Evolutionary conservation across 805 yeast genomes (phyloP), one percentile per base, ranked within the genome.

Genomic region (Nakazawaea wickerhamii): DNA sequence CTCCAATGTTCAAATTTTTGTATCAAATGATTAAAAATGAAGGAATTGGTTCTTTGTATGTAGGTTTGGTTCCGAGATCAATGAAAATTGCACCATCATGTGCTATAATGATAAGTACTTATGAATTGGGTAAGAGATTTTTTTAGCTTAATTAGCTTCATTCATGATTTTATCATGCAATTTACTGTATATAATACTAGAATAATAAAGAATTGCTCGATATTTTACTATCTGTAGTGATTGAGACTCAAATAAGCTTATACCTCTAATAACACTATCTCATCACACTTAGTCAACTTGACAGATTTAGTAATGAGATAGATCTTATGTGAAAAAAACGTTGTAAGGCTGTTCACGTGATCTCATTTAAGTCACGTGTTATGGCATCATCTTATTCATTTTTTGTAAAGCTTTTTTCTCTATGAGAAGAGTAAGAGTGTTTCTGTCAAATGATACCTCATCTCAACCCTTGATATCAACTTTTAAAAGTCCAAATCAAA

Each of bases 31-130:
- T 76, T 41, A 70, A 61, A 50, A 71, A 65, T 17, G 99, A 93
- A 61, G 99, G 99, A 0, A 36, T 77, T n/a, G 57, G 69, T 4
- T 91, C 97, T 0, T 64, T 93, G n/a, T 93, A 84, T 56, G 85
- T 86, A 28, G 99, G 99, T 0, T 64, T 89, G 30, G 68, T 77
- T 2, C 98, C 98, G 0, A 73, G 99, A 50, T 75, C 91, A 6
- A 64, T 91, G 59, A 93, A 93, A 58, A 84, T 93, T 21, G 96
- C 97, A 0, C 98, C 99, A 9, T 81, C 96, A 13, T 93, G 99
- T 71, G 99, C 99, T 1, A 91, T 93, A 30, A 93, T 93, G 99
- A 89, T 93, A 35, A 87, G 97, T 10, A 83, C 93, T 30, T 93
- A 93, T 59, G 99, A 93, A 59, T 68, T 90, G 34, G 84, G 95